Conservation (phyloP, 352 stramenopile genomes). For the Globisporangium viniferum region DNA sequence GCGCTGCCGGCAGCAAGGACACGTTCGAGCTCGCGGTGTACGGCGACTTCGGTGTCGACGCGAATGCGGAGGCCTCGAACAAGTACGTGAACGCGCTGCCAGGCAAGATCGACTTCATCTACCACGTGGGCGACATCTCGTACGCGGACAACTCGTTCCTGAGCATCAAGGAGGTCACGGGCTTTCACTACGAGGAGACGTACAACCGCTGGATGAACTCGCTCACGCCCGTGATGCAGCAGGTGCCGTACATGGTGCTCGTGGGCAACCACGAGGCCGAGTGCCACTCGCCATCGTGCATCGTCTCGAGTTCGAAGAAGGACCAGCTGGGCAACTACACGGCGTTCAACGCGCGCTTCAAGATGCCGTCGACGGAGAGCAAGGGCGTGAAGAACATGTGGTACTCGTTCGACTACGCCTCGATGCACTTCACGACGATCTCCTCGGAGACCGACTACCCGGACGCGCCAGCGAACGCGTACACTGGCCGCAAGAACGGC, state of each 20-base stretch:
- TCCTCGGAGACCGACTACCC: slow-evolving; percentile 74
- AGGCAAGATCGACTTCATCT: slow-evolving; percentile 51
- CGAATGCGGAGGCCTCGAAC: slow-evolving; percentile 29
- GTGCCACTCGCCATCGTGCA: slow-evolving; percentile 70
- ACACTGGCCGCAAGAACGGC: slow-evolving; percentile 29
- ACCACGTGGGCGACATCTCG: slow-evolving; percentile 72
- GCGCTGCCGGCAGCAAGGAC: slow-evolving; percentile 20
- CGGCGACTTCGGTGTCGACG: slow-evolving; percentile 46
- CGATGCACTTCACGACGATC: slow-evolving; percentile 82
- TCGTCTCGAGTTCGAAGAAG: slow-evolving; percentile 43
- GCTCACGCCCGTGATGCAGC: slow-evolving; percentile 43
- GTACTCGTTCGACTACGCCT: slow-evolving; percentile 85
- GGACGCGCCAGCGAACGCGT: slow-evolving; percentile 34
- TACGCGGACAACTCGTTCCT: slow-evolving; percentile 37
- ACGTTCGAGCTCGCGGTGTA: slow-evolving; percentile 53
- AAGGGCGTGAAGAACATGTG: slow-evolving; percentile 74
- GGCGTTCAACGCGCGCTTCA: slow-evolving; percentile 83
- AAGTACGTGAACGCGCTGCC: slow-evolving; percentile 25
- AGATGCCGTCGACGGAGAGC: slow-evolving; percentile 77
- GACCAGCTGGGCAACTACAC: slow-evolving; percentile 74
- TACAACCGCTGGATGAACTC: slow-evolving; percentile 86
- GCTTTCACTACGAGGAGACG: slow-evolving; percentile 86
- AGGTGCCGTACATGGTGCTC: slow-evolving; percentile 79
- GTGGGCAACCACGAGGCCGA: slow-evolving; percentile 89
- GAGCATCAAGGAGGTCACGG: slow-evolving; percentile 20